phyloP scores from a whole-genome alignment of 2,329 filamentous ascomycete species.

The Colletotrichum sp. region DNA sequence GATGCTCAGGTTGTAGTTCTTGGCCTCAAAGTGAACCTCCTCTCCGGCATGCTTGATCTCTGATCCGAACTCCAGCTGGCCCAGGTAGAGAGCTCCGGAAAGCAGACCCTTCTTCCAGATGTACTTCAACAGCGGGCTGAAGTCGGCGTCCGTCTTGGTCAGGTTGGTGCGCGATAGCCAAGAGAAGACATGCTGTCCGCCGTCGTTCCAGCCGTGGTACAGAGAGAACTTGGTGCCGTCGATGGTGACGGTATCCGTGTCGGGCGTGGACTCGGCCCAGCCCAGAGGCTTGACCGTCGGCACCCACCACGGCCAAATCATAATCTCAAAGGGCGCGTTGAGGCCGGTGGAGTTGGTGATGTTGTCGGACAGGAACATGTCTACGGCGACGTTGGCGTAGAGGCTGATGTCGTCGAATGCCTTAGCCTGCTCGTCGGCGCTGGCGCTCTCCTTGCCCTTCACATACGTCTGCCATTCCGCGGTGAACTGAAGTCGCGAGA shows the following conservation, averaged over 20 bases:
- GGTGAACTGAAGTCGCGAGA: constrained; percentile 11
- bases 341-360: constrained; percentile 14
- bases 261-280: constrained; percentile 16
- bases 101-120: constrained; percentile 17
- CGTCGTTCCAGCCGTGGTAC: constrained; percentile 20
- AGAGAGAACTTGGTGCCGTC: constrained; percentile 16
- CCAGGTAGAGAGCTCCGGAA: constrained; percentile 11
- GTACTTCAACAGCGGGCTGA: constrained; percentile 13
- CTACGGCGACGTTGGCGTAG: constrained; percentile 18
- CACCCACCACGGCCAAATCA: constrained; percentile 21
- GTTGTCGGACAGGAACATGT: constrained; percentile 18
- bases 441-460: constrained; percentile 7
- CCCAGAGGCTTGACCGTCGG: constrained; percentile 17
- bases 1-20: constrained; percentile 13
- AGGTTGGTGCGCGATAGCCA: constrained; percentile 16
- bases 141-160: constrained; percentile 13
- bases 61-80: constrained; percentile 13
- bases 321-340: constrained; percentile 16
- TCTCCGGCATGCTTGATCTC: constrained; percentile 16
- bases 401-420: constrained; percentile 10
- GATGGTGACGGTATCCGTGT: constrained; percentile 9
- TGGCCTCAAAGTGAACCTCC: constrained; percentile 15
- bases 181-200: constrained; percentile 17
- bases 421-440: constrained; percentile 1
- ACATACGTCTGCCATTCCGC: constrained; percentile 16